Base-by-base conservation (phyloP, 306 rosid genomes). In the Oxytropis ochrocephala region DNA sequence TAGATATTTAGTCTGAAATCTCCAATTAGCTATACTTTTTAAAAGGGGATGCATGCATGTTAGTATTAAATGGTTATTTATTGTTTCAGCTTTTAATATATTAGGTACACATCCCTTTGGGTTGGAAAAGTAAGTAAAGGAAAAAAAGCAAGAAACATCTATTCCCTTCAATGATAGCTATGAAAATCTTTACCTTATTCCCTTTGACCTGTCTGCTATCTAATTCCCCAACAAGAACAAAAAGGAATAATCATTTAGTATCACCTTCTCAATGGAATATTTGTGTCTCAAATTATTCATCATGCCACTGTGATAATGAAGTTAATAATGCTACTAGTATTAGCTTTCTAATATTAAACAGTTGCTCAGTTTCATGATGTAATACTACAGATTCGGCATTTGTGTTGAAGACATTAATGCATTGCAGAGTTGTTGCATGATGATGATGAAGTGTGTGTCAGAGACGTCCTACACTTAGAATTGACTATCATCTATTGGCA, bases 91-190 rank as follows among this genome's bases (percentile, higher is more conserved):
- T 67, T 79, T 79, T 64, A 74, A 39, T 36, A 39, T 36, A 47
- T 42, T 24, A 32, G 44, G 38, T 39, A 60, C 41, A 67, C 41
- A n/a, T n/a, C 24, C 74, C 70, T 75, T 80, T 80, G 44, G 69
- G 48, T 38, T 61, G 51, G 32, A 67, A 73, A 73, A 49, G 63
- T 55, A 73, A 49, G 63, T 55, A 73, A 81, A 49, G 47, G 66
- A 24, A 24, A 24, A 24, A 63, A 73, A 68, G 76, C 67, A 76
- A n/a, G 70, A 42, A 36, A 55, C 14, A 56, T 70, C 8, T 77
- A 39, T 73, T 77, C 76, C 67, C 54, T 70, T 73, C 67, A 69
- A 77, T 69, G 44, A 81, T 68, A 56, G 67, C 66, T 9, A 70
- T 41, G 66, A 72, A 72, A 60, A 67, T 67, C 70, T 77, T 73